Evolutionary conservation across 805 yeast genomes (phyloP).

Genomic region (Blastobotrys attinorum): DNA sequence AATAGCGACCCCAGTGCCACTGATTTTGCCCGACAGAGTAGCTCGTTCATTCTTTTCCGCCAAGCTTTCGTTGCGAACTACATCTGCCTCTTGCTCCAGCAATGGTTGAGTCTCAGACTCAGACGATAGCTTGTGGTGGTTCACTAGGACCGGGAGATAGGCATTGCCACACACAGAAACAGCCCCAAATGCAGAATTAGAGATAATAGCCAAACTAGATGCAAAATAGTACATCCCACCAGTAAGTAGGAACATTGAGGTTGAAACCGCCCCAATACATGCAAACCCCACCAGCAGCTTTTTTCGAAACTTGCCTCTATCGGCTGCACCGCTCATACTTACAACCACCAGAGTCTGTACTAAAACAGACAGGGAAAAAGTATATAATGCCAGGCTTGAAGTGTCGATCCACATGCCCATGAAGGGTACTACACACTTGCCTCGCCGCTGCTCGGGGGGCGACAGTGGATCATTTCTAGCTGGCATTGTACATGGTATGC

Average conservation of each 20-base stretch:
- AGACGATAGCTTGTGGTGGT: slow-evolving; percentile 5
- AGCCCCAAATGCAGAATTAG: slow-evolving; percentile 68
- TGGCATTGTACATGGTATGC: slow-evolving; percentile 43
- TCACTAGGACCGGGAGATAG: slow-evolving; percentile 52
- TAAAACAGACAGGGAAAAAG: slow-evolving; percentile 63
- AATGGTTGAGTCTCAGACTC: not conserved
- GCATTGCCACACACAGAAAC: slow-evolving; percentile 77
- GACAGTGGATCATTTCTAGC: slow-evolving; percentile 29
- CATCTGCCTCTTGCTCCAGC: not conserved
- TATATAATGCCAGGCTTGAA: slow-evolving; percentile 64
- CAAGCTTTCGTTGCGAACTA: not conserved
- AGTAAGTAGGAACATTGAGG: slow-evolving; percentile 38
- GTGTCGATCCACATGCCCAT: slow-evolving; percentile 52
- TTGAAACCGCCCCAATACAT: slow-evolving; percentile 46
- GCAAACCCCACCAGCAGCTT: slow-evolving; percentile 50
- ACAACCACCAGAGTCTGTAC: slow-evolving; percentile 65
- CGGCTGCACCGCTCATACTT: slow-evolving; percentile 65
- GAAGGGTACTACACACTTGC: slow-evolving; percentile 43
- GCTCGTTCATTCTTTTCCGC: slow-evolving; percentile 6
- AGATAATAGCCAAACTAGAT: slow-evolving; percentile 47
- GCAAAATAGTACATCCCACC: slow-evolving; percentile 43
- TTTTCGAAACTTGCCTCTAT: slow-evolving; percentile 56
- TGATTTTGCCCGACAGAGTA: slow-evolving; percentile 30
- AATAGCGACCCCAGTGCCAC: slow-evolving; percentile 63
- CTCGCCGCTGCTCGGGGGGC: slow-evolving; percentile 11